Evolutionary conservation across 176 grass and related monocot genomes (phyloP).

Genomic region (Tuctoria greenei): DNA sequence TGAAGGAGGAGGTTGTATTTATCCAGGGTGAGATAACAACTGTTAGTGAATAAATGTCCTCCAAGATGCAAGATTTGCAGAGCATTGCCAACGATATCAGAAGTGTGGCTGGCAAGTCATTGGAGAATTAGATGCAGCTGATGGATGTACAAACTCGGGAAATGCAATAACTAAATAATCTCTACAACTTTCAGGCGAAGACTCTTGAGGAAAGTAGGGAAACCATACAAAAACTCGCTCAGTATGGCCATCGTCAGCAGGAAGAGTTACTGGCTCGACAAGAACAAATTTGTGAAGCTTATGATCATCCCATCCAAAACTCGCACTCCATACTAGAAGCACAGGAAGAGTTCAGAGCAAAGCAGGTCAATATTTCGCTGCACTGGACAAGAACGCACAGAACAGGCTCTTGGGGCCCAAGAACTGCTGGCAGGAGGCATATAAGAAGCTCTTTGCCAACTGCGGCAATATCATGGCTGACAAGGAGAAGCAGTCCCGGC

Average conservation of each 20-base stretch:
- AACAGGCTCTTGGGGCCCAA: no score
- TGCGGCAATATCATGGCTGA: no score
- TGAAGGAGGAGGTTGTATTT: no score
- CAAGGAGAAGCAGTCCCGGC: no score
- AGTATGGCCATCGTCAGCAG: conserved; percentile 58
- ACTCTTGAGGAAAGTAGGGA: conserved; percentile 67
- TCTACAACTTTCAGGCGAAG: conserved; percentile 42
- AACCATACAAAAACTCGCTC: conserved; percentile 50
- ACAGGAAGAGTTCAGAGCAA: conserved; percentile 62
- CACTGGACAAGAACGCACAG: conserved; percentile 78
- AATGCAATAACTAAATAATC: conserved; percentile 45
- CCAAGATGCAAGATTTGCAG: conserved; percentile 55
- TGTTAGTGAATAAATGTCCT: conserved; percentile 49
- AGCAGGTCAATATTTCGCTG: conserved; percentile 72
- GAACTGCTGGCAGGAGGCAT: no score
- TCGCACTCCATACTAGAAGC: conserved; percentile 55
- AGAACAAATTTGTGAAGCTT: conserved; percentile 51
- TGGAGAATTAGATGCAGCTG: conserved; percentile 59
- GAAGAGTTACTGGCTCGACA: conserved; percentile 58
- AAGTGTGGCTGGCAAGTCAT: conserved; percentile 27
- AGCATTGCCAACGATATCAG: conserved; percentile 56
- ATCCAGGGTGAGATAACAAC: conserved; percentile 51
- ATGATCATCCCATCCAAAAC: conserved; percentile 56
- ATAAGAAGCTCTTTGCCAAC: no score
- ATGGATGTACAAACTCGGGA: no score